Base-by-base conservation (phyloP, 495 filamentous ascomycete genomes). In the Lasiosphaeriaceae sp. region DNA sequence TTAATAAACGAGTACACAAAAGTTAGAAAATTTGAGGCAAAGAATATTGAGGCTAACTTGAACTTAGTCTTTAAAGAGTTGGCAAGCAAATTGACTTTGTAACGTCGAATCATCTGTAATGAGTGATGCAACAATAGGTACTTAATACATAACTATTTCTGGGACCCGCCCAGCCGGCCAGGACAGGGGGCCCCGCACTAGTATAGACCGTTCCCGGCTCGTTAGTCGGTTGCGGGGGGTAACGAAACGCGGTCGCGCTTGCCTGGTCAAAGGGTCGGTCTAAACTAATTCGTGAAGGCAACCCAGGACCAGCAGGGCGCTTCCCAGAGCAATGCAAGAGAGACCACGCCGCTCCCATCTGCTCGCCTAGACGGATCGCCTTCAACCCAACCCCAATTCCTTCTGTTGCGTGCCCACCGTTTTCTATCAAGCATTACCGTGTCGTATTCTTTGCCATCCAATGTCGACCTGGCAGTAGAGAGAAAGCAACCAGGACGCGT, bases 211-310 rank as follows among this genome's bases (percentile, higher is more conserved):
- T 41, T 24, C 35, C 17, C 52, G 45, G 52, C 34, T 47, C 34
- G 43, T 56, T 54, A 47, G 56, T 39, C 54, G 51, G 66, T 69
- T 65, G 66, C 66, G 66, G 66, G n/a, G 66, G 66, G 61, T 43
- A 69, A 64, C 64, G 61, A 69, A n/a, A 31, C 66, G 66, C 66
- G 66, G 65, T 67, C 64, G 65, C 66, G 65, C 57, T 67, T 59
- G 47, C 54, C 26, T 50, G 46, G 12, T 49, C 21, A 9, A 48
- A 56, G 48, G 8, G 48, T 9, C 24, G 24, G 24, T 22, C 23
- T 23, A 14, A 16, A 43, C 5, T 7, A 17, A 3, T 17, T 43
- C n/a, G 12, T 43, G 1, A 16, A 16, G 39, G 39, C 16, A 4
- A 16, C 3, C 39, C 39, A 17, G 4, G 8, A 5, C 39, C 39